Evolutionary conservation across 306 rosid genomes (phyloP).

Genomic region (Cicer bijugum): DNA sequence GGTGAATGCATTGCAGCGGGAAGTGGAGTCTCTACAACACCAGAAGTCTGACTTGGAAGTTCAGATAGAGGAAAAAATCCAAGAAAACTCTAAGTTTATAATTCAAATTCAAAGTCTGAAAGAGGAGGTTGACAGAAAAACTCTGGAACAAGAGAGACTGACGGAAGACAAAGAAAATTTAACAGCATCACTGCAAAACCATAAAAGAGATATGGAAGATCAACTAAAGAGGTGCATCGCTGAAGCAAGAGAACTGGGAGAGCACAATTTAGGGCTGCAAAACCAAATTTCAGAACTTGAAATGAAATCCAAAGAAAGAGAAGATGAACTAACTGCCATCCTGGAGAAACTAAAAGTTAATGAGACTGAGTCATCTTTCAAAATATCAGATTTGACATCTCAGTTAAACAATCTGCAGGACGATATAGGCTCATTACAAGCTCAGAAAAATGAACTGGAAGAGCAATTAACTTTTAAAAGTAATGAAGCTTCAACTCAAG

Average conservation of each 20-base stretch:
- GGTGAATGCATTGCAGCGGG: conserved; percentile 61
- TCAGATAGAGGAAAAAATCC: conserved; percentile 57
- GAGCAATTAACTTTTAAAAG: conserved; percentile 54
- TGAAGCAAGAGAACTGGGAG: conserved; percentile 61
- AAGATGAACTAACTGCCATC: conserved; percentile 57
- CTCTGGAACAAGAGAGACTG: conserved; percentile 42
- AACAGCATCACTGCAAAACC: neutral
- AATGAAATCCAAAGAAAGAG: conserved; percentile 58
- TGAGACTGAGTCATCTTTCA: conserved; percentile 55
- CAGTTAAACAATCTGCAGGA: conserved; percentile 59
- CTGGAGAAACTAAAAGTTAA: conserved; percentile 61
- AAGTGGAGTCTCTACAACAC: conserved; percentile 55
- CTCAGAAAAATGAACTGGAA: conserved; percentile 66
- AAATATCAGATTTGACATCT: conserved; percentile 60
- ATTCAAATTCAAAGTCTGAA: conserved; percentile 64
- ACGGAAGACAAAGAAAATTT: conserved; percentile 61
- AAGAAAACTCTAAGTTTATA: conserved; percentile 53
- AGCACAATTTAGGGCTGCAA: conserved; percentile 50
- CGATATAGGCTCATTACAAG: conserved; percentile 51
- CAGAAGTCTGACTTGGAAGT: conserved; percentile 64
- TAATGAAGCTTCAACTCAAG: conserved; percentile 64
- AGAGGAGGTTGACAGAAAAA: conserved; percentile 62
- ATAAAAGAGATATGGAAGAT: too few relatives aligned
- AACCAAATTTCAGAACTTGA: conserved; percentile 60
- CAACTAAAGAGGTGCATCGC: neutral